Evolutionary conservation across 768 basidiomycete genomes (phyloP).

Genomic region (Pilatotrama ljubarskyi): DNA sequence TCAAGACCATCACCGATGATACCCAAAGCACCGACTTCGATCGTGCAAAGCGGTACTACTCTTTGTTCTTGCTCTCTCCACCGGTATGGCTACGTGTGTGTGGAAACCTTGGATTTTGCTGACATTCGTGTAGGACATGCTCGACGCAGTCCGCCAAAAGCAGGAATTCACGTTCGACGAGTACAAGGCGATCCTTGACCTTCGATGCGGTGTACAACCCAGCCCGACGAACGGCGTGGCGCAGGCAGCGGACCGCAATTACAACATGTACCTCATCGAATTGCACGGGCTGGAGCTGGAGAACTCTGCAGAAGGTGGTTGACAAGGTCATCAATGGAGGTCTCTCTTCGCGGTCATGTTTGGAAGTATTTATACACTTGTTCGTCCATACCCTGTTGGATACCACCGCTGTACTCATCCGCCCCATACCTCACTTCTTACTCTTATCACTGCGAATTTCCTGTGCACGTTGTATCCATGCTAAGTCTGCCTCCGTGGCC

Average conservation of each 20-base stretch:
- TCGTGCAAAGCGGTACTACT: slow-evolving; percentile 77
- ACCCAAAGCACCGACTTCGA: slow-evolving; percentile 68
- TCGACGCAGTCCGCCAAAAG: slow-evolving; percentile 64
- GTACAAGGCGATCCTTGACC: slow-evolving; percentile 86
- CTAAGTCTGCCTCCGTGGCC: slow-evolving; percentile 33
- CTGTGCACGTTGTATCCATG: slow-evolving; percentile 35
- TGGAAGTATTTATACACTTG: slow-evolving; percentile 23
- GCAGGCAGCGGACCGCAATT: slow-evolving; percentile 66
- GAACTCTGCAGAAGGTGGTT: slow-evolving; percentile 37
- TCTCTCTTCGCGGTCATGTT: neutral
- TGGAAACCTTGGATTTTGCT: neutral
- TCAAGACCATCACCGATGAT: slow-evolving; percentile 72
- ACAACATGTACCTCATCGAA: slow-evolving; percentile 88
- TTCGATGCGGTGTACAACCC: slow-evolving; percentile 84
- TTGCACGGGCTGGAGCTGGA: slow-evolving; percentile 77
- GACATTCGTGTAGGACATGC: slow-evolving; percentile 57
- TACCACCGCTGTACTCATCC: slow-evolving; percentile 23
- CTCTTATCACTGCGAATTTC: neutral
- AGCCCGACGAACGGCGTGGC: slow-evolving; percentile 48
- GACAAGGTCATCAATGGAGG: neutral
- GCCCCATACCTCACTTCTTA: slow-evolving; percentile 9
- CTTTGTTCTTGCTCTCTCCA: slow-evolving; percentile 72
- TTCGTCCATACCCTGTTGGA: slow-evolving; percentile 18
- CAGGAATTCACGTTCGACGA: slow-evolving; percentile 85
- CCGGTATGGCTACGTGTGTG: slow-evolving; percentile 48